phyloP scores from a whole-genome alignment of 192 early-diverging fungal species.

The Gonapodya prolifera region DNA sequence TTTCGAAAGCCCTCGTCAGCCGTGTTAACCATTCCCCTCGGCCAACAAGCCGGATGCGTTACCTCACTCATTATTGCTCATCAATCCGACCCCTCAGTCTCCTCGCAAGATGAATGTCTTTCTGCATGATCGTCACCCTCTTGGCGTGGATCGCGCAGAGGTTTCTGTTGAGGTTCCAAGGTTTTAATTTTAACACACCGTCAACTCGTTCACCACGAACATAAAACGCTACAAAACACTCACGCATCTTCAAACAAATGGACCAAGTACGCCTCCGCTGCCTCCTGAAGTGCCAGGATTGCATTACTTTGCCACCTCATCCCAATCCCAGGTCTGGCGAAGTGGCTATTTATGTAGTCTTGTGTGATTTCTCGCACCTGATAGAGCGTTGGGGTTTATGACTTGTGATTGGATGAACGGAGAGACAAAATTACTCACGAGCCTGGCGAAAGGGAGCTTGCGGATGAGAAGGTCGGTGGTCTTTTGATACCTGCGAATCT shows the following conservation, averaged over 20 bases:
- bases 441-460: conserved; percentile 77
- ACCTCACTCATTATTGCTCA: no score
- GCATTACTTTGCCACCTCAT: conserved; percentile 64
- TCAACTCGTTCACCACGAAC: neutral
- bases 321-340: conserved; percentile 21
- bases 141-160: conserved; percentile 91
- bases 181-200: neutral
- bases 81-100: conserved; percentile 70
- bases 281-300: conserved; percentile 68
- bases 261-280: conserved; percentile 67
- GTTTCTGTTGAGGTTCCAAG: conserved; percentile 34
- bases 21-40: no score
- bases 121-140: conserved; percentile 82
- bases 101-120: conserved; percentile 80
- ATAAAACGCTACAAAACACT: conserved; percentile 4
- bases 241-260: conserved; percentile 84
- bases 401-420: neutral
- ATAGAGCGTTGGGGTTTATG: neutral
- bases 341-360: conserved; percentile 27
- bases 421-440: conserved; percentile 30
- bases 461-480: conserved; percentile 61
- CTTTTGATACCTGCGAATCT: conserved; percentile 78
- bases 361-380: conserved; percentile 53
- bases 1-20: no score
- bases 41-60: no score